These are phyloP conservation scores for Trichophyton benhamiae DNA, from an alignment of 2,329 filamentous ascomycete species.

Conservation along the genomic window DNA sequence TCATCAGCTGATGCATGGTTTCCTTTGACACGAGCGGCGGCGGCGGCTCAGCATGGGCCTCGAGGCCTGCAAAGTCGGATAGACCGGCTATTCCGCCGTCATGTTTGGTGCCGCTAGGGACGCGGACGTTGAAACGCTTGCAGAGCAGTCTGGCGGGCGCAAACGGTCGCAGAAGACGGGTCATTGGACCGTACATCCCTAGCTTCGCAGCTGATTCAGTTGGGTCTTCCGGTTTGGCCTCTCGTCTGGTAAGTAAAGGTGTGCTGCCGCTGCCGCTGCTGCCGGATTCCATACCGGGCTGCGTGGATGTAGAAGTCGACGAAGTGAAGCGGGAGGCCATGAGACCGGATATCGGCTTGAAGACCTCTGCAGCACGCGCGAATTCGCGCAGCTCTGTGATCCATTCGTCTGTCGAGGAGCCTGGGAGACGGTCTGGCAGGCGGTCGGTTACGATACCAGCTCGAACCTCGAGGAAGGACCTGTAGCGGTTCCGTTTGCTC, in stretches of 20 bases:
- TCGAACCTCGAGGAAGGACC: conserved; percentile 64
- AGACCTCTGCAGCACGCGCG: conserved; percentile 59
- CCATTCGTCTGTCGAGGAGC: conserved; percentile 58
- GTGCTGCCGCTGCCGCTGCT: conserved; percentile 23
- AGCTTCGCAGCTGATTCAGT: conserved; percentile 76
- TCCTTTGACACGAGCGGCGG: conserved; percentile 42
- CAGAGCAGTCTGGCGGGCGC: conserved; percentile 76
- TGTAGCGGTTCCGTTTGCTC: conserved; percentile 66
- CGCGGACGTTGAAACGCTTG: conserved; percentile 82
- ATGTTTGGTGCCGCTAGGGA: conserved; percentile 50
- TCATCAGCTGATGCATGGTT: conserved; percentile 45
- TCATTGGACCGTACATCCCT: conserved; percentile 89
- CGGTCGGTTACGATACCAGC: conserved; percentile 46
- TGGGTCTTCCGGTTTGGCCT: conserved; percentile 55
- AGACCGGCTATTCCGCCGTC: conserved; percentile 27
- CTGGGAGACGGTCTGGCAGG: conserved; percentile 45
- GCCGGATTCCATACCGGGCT: too few species aligned
- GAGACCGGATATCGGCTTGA: conserved; percentile 78
- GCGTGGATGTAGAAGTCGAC: conserved; percentile 26
- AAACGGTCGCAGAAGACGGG: conserved; percentile 58
- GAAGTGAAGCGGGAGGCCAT: conserved; percentile 93
- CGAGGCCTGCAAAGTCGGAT: conserved; percentile 19
- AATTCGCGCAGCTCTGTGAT: conserved; percentile 70
- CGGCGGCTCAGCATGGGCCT: conserved; percentile 22
- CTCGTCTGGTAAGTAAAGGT: conserved; percentile 37